phyloP scores from a whole-genome alignment of 2,329 filamentous ascomycete species.

The Cladophialophora yegresii region DNA sequence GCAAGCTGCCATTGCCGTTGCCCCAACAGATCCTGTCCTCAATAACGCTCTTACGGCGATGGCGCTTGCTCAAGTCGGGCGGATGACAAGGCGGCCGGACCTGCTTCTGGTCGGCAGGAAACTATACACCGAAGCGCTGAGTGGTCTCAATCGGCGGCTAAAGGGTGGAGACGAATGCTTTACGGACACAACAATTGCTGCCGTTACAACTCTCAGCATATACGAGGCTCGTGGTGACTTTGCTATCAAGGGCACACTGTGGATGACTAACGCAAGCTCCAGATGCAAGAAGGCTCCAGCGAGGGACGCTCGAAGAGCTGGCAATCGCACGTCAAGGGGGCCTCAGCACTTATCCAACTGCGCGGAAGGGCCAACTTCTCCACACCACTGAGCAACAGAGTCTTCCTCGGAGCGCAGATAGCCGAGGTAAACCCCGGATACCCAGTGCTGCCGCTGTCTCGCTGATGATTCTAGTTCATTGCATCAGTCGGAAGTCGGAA shows the following conservation, averaged over 20 bases:
- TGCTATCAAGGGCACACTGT: not conserved
- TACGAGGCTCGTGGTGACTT: conserved; percentile 19
- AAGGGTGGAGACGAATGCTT: not conserved
- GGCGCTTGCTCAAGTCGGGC: conserved; percentile 18
- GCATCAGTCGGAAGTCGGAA: conserved; percentile 16
- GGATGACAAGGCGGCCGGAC: not conserved
- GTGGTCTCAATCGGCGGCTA: conserved; percentile 12
- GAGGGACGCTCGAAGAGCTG: conserved; percentile 10
- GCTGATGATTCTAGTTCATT: conserved; percentile 16
- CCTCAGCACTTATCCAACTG: conserved; percentile 16
- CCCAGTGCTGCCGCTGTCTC: not conserved
- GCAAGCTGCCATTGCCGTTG: not conserved
- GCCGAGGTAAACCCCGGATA: conserved; percentile 11
- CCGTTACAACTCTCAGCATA: conserved; percentile 14
- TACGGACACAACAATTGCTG: conserved; percentile 20
- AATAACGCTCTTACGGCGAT: conserved; percentile 14
- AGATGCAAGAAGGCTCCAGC: conserved; percentile 15
- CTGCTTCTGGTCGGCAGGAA: not conserved
- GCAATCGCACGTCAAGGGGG: conserved; percentile 22
- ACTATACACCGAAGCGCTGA: conserved; percentile 16
- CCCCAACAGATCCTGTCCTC: conserved; percentile 12
- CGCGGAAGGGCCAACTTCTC: conserved; percentile 22
- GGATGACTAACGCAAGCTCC: not conserved
- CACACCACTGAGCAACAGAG: conserved; percentile 8
- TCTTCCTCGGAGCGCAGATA: conserved; percentile 19